These are phyloP conservation scores for Hygrocybe coccinea DNA, from an alignment of 768 basidiomycete species.

Conservation along the genomic window DNA sequence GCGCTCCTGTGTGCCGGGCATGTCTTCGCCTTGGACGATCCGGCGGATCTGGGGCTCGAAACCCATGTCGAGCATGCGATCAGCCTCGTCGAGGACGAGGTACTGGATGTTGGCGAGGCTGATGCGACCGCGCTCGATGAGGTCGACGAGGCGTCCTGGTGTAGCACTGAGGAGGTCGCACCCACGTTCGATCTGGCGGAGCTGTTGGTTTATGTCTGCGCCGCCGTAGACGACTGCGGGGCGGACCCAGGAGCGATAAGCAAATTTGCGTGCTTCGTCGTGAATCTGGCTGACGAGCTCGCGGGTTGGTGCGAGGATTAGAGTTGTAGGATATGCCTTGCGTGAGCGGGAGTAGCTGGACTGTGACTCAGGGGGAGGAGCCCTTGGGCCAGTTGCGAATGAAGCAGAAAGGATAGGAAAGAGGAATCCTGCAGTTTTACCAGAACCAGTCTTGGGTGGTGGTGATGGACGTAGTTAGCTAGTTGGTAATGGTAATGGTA, in stretches of 20 bases:
- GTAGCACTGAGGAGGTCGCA: slow-evolving; percentile 97
- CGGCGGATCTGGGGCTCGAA: slow-evolving; percentile 99
- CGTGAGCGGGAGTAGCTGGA: slow-evolving; percentile 60
- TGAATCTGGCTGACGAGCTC: slow-evolving; percentile 99
- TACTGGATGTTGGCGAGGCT: slow-evolving; percentile 95
- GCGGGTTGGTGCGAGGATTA: slow-evolving; percentile 96
- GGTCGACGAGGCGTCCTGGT: slow-evolving; percentile 94
- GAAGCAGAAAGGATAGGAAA: slow-evolving; percentile 97
- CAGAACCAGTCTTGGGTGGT: slow-evolving; percentile 77
- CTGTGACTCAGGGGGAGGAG: slow-evolving; percentile 50
- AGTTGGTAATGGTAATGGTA: slow-evolving; percentile 13
- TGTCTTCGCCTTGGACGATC: slow-evolving; percentile 97
- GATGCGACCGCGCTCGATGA: slow-evolving; percentile 97
- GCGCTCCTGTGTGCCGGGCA: slow-evolving; percentile 87
- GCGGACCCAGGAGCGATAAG: slow-evolving; percentile 98
- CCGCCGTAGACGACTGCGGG: slow-evolving; percentile 99
- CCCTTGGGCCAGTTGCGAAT: slow-evolving; percentile 74
- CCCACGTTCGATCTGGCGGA: slow-evolving; percentile 90
- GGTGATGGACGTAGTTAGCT: slow-evolving; percentile 7
- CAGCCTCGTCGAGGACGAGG: slow-evolving; percentile 97
- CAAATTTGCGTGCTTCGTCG: slow-evolving; percentile 97
- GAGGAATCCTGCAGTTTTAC: slow-evolving; percentile 97
- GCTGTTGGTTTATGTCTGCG: slow-evolving; percentile 94
- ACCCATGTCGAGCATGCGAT: slow-evolving; percentile 99
- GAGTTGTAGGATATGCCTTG: slow-evolving; percentile 95